Conservation (phyloP, 1,284 basidiomycete species). For the Trichosporon faecale region DNA sequence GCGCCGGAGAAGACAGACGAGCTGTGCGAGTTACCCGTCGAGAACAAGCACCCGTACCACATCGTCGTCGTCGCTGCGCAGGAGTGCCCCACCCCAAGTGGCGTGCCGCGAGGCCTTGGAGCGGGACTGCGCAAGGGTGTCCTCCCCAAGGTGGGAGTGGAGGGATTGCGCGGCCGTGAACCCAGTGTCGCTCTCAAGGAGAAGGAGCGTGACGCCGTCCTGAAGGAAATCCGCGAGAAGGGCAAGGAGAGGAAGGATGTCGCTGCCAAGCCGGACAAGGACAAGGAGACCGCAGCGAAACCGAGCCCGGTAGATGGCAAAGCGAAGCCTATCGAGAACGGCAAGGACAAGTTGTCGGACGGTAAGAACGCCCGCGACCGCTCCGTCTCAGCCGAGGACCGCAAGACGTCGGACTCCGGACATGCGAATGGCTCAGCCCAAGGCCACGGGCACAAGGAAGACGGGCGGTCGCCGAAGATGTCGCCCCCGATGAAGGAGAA, state of each 20-base stretch:
- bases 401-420: not conserved
- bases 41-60: constrained; percentile 55
- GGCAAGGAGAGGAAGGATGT: constrained; percentile 19
- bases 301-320: constrained; percentile 25
- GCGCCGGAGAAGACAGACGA: constrained; percentile 19
- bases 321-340: not conserved
- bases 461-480: not conserved
- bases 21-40: constrained; percentile 36
- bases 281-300: constrained; percentile 18
- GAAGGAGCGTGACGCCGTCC: constrained; percentile 26
- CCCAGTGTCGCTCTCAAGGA: constrained; percentile 30
- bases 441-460: not conserved
- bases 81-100: constrained; percentile 51
- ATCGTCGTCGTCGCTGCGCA: constrained; percentile 56
- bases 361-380: not conserved
- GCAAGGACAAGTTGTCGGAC: not conserved
- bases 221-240: constrained; percentile 24
- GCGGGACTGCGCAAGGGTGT: constrained; percentile 51
- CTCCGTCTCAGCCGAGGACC: not conserved
- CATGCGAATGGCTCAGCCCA: not conserved
- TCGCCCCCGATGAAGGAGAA: not conserved
- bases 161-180: constrained; percentile 25
- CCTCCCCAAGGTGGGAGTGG: constrained; percentile 5
- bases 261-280: too few species aligned
- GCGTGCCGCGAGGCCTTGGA: constrained; percentile 50